Conservation (phyloP, 768 basidiomycete species). For the Hirschioporus abietinus region DNA sequence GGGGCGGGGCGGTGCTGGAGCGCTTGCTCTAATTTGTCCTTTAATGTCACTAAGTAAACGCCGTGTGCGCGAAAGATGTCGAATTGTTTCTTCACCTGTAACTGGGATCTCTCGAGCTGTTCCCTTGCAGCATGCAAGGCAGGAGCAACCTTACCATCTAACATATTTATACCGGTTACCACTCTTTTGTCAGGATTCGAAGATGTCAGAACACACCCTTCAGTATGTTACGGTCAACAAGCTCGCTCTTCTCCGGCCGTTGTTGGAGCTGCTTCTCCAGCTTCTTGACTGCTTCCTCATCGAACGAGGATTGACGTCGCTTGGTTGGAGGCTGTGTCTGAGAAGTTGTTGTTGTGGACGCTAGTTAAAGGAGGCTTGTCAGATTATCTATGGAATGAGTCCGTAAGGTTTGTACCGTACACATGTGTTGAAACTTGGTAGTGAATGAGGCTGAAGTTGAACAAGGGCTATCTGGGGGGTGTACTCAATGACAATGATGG, state of each 20-base stretch:
- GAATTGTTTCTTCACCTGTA: constrained; percentile 42
- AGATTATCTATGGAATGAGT: too few relatives aligned
- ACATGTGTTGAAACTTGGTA: too few relatives aligned
- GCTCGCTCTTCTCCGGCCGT: constrained; percentile 54
- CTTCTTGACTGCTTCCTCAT: constrained; percentile 30
- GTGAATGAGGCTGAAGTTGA: too few relatives aligned
- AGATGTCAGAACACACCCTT: constrained; percentile 39
- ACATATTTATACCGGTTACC: neutral
- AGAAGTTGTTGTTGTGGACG: neutral
- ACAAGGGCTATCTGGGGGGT: too few relatives aligned
- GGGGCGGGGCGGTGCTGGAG: constrained; percentile 53
- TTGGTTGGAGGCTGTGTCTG: constrained; percentile 9
- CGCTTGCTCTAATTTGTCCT: constrained; percentile 62
- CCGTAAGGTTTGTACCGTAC: too few relatives aligned
- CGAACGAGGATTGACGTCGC: constrained; percentile 20
- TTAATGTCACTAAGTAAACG: constrained; percentile 5
- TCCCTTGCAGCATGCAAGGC: constrained; percentile 55
- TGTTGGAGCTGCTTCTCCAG: constrained; percentile 50
- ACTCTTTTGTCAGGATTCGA: neutral
- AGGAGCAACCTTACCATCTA: constrained; percentile 62
- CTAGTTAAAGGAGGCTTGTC: neutral
- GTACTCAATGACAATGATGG: neutral
- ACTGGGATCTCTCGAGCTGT: constrained; percentile 54
- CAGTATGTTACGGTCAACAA: constrained; percentile 66
- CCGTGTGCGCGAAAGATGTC: neutral